Percentiles rank a stretch among this genome's conserved stretches.
phyloP scores from a whole-genome alignment of 2,329 filamentous ascomycete species.

The Akanthomyces muscarius region DNA sequence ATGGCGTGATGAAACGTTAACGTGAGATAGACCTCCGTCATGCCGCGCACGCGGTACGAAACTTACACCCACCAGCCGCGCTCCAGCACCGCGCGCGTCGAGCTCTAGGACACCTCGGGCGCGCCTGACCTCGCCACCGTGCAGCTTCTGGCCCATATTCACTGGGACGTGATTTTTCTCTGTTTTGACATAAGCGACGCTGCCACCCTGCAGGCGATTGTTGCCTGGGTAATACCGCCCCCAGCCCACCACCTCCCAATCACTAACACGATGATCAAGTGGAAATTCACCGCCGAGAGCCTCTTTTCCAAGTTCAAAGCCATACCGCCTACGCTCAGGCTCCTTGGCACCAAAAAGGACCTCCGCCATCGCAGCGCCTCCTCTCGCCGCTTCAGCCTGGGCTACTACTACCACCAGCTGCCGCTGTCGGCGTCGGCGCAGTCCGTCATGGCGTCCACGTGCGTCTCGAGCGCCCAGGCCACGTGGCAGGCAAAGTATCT shows the following conservation, averaged over 20 bases:
- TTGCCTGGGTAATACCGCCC: constrained; percentile 31
- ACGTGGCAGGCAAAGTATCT: constrained; percentile 31
- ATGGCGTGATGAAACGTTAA: constrained; percentile 15
- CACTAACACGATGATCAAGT: constrained; percentile 22
- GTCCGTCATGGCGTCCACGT: neutral
- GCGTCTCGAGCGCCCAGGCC: constrained; percentile 25
- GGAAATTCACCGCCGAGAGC: constrained; percentile 26
- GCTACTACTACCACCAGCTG: constrained; percentile 9
- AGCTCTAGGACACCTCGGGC: constrained; percentile 40
- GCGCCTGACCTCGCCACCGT: constrained; percentile 34
- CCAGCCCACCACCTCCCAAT: neutral
- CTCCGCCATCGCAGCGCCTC: constrained; percentile 6
- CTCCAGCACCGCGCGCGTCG: constrained; percentile 27
- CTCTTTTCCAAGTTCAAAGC: constrained; percentile 26
- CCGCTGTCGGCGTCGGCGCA: constrained; percentile 4
- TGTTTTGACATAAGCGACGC: constrained; percentile 37
- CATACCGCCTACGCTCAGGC: constrained; percentile 26
- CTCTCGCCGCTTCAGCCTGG: constrained; percentile 6
- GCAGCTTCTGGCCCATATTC: constrained; percentile 32
- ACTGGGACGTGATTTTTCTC: constrained; percentile 36
- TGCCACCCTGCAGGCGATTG: constrained; percentile 31
- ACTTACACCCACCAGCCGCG: constrained; percentile 30
- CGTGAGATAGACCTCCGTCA: constrained; percentile 27
- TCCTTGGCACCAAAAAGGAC: constrained; percentile 33
- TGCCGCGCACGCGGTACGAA: constrained; percentile 33